Base-by-base conservation (phyloP, 1,139 yeast genomes). In the Candida frijolesensis region DNA sequence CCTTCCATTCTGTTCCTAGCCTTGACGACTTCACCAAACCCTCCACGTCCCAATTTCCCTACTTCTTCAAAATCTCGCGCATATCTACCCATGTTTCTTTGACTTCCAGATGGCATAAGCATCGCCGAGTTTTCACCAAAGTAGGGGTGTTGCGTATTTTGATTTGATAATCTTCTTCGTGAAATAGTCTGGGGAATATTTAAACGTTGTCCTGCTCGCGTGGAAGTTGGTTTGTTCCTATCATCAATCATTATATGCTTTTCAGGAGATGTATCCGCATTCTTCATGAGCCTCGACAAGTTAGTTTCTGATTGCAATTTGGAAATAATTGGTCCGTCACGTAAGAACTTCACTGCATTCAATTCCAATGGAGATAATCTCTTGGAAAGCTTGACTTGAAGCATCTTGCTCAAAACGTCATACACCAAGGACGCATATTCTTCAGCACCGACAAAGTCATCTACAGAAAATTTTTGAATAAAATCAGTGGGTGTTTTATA, bases 21-120 rank as follows among this genome's bases (percentile, higher is more conserved):
- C 62, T 92, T 92, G 15, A 94, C 97, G 11, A 95, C 99, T 64
- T 92, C 97, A 8, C 99, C 99, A 71, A 87, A 95, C 0, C 96
- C 99, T 33, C 99, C 99, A 60, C 86, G 84, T 2, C 99, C 99
- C n/a, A 95, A 70, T 22, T 84, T 81, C 0, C 95, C 95, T 43
- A 91, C 87, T 64, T 94, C 99, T 66, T 94, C 99, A 66, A 95
- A 95, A 64, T 95, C 99, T 51, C 80, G 62, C 45, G 69, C 75
- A 50, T 76, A 76, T 44, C 81, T 53, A 2, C 76, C 76, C 42
- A 67, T 57, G 38, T 50, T 57, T 37, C 47, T 37, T 39, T 45
- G 46, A 41, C 44, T 32, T 15, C 50, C 49, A 4, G 50, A 41
- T 3, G 42, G 42, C 16, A 47, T 45, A 11, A 32, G 38, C 34